Evolutionary conservation across 116 monocot genomes (phyloP), one percentile per base, ranked within the genome.

Genomic region (Dioscorea cayenensis): DNA sequence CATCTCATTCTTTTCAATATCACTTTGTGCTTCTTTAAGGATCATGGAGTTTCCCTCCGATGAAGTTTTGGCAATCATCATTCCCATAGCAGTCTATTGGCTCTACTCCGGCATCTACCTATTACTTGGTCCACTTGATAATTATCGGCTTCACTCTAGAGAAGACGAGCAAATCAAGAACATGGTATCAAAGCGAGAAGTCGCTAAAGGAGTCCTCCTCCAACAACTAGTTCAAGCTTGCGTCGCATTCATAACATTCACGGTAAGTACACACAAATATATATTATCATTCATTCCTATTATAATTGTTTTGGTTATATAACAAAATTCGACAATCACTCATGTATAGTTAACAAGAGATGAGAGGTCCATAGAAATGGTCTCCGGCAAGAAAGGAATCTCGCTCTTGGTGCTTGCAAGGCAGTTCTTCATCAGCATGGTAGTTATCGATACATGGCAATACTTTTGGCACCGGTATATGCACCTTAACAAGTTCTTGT

Each of bases 401-500:
- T 65, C 65, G 10, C 32, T 35, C 1, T 16, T 65, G 16, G 65
- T 35, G 7, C 28, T 32, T 10, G 65, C 65, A 14, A 29, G 65
- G 19, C 65, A 65, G 65, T 65, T 65, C 32, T 36, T 65, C 11
- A 35, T 65, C 32, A 32, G 17, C 32, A 65, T 65, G 65, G 7
- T 65, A 17, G 27, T 62, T 12, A 12, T 62, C 3, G 62, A 62
- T 62, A 62, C 62, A 62, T 62, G 62, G 62, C 62, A 65, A 18
- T 65, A 65, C 18, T 65, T 65, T 25, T 11, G 28, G 65, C 65
- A 65, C 65, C 7, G 65, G 29, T 65, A 65, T 36, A 65, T 65
- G 65, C 65, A 65, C 65, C 28, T 23, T 16, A 65, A 65, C 65
- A 65, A 65, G 65, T 65, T 65, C 65, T 17, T 65, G 32, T 65